Evolutionary conservation across 2,329 filamentous ascomycete species (phyloP).

Genomic region (Pseudogymnoascus sp.): DNA sequence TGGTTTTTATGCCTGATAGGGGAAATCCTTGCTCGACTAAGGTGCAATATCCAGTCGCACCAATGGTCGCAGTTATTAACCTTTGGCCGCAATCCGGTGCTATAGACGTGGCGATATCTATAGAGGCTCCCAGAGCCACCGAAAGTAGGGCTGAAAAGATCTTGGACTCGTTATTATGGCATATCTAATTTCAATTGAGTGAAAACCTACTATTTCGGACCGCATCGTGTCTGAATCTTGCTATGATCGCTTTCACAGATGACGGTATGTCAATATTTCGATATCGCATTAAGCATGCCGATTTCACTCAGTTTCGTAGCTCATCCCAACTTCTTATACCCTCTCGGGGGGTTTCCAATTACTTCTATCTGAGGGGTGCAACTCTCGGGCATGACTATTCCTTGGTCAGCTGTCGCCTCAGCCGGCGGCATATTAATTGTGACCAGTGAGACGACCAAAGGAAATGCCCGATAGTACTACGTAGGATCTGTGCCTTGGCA

Average conservation of each 20-base stretch:
- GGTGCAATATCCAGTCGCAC: background rate
- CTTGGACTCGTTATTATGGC: background rate
- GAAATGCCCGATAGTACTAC: background rate
- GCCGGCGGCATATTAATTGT: background rate
- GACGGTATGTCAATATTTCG: background rate
- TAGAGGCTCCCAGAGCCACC: background rate
- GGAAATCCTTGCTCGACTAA: background rate
- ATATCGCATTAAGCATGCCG: background rate
- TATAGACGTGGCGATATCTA: background rate
- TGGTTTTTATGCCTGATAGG: background rate
- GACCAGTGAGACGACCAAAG: background rate
- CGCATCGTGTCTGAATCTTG: background rate
- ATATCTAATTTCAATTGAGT: background rate
- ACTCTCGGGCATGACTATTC: background rate
- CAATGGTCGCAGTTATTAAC: background rate
- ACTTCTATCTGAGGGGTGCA: background rate
- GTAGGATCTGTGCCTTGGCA: background rate
- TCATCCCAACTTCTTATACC: background rate
- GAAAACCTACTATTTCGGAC: background rate
- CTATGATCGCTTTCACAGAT: background rate
- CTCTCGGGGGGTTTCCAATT: background rate
- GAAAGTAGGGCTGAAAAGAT: background rate
- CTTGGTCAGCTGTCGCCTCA: background rate
- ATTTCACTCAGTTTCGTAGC: background rate
- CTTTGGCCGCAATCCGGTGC: background rate